phyloP scores from a whole-genome alignment of 345 rosid species.

The Acer campestre region DNA sequence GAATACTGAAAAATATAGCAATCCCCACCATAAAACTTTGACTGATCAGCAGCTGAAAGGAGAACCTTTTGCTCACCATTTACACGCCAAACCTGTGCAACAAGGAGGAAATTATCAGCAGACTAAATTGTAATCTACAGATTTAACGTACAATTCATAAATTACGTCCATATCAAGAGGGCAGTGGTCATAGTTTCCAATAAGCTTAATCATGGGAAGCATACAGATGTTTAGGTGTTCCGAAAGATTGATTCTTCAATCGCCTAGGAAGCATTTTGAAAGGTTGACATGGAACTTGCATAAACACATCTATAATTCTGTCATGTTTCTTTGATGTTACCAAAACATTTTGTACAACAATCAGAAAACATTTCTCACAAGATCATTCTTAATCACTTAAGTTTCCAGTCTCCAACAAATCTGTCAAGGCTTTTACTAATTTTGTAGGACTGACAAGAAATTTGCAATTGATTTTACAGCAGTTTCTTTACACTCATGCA shows the following conservation, averaged over 20 bases:
- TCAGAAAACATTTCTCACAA: neutral
- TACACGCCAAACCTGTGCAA: conserved; percentile 83
- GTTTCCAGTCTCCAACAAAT: neutral
- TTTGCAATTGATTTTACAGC: neutral
- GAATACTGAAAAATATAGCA: conserved; percentile 89
- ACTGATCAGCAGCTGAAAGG: conserved; percentile 80
- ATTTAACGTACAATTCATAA: neutral
- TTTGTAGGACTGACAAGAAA: neutral
- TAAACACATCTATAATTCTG: neutral
- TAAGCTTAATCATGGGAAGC: neutral
- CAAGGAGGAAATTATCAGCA: conserved; percentile 12
- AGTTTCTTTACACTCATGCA: neutral
- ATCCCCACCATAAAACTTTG: conserved; percentile 85
- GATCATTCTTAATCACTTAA: neutral
- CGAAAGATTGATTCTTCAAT: neutral
- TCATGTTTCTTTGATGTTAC: neutral
- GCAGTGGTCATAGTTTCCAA: neutral
- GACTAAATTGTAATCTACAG: neutral
- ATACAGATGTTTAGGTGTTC: neutral
- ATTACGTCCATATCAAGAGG: neutral
- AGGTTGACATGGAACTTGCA: neutral
- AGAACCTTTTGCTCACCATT: conserved; percentile 69
- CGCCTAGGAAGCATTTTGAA: neutral
- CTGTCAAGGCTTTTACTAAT: neutral
- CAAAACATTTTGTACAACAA: neutral